Base-by-base conservation (phyloP, 1,139 yeast species). In the Arxiozyma slooffiae region DNA sequence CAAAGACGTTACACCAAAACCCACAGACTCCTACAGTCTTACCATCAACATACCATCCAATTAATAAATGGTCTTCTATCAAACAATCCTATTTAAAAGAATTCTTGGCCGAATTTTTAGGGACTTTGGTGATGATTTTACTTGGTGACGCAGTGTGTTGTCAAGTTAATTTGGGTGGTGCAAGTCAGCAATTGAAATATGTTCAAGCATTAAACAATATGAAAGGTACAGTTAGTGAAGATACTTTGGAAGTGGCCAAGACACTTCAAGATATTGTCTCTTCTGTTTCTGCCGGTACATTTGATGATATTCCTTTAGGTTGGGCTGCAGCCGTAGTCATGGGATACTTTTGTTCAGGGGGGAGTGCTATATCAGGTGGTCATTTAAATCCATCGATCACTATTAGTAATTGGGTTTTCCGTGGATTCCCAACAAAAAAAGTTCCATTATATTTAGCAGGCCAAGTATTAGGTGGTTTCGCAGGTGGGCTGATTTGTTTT, bases 291-390 rank as follows among this genome's bases (percentile, higher is more conserved):
- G 68, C 69, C 34, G 79, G 79, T 58, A 65, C 68, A 44, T 71
- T 69, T 51, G 71, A 69, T 47, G 68, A 72, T 22, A 64, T 75
- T 51, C 71, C 74, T 8, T 61, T 75, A 51, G 70, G 74, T 26
- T 76, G 79, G 79, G 80, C 77, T 46, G 68, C 74, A 40, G 80
- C 78, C 1, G 79, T 74, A 50, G 73, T 74, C 58, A 60, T 76
- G 59, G 80, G 79, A 57, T 74, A 67, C 58, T 62, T 63, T 49
- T 62, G 65, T 20, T 68, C 74, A 43, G 77, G 76, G 48, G 75
- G 76, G 53, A 59, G 67, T 55, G 67, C 70, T 16, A 63, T 72
- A 48, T 71, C 76, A 43, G 76, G 76, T 58, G 77, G 71, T 20
- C 77, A 73, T 60, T 55, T 73, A 53, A 73, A 73, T 56, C 75